Conservation (phyloP, 2,329 filamentous ascomycete genomes). For the Cercospora citrullina region DNA sequence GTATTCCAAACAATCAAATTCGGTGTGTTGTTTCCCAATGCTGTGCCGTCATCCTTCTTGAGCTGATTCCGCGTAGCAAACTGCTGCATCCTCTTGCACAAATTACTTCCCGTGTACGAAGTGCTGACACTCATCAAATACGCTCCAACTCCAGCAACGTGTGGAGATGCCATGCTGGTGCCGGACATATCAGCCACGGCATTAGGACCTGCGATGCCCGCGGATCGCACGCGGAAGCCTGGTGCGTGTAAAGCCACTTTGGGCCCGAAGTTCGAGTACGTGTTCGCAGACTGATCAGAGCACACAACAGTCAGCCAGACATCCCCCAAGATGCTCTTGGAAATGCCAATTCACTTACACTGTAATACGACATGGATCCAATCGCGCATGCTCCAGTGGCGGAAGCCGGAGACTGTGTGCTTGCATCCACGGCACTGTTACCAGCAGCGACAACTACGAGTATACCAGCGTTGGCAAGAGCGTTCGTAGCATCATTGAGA, state of each 20-base stretch:
- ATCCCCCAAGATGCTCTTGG: neutral
- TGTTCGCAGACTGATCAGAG: constrained; percentile 24
- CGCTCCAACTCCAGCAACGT: constrained; percentile 27
- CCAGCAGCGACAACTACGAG: constrained; percentile 43
- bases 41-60: neutral
- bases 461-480: constrained; percentile 41
- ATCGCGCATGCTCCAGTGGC: constrained; percentile 40
- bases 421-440: constrained; percentile 36
- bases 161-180: constrained; percentile 45
- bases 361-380: constrained; percentile 36
- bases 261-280: constrained; percentile 43
- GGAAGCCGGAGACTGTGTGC: constrained; percentile 36
- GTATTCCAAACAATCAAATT: constrained; percentile 13
- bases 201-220: constrained; percentile 48
- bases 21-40: neutral
- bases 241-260: constrained; percentile 47
- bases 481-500: constrained; percentile 33
- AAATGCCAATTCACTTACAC: constrained; percentile 21
- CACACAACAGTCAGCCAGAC: neutral
- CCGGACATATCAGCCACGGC: constrained; percentile 49
- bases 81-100: constrained; percentile 2
- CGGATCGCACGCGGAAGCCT: constrained; percentile 51
- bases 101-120: neutral
- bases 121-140: constrained; percentile 6
- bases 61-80: constrained; percentile 5